Percentiles rank a stretch among this genome's conserved stretches.
Conservation (phyloP, 768 basidiomycete genomes). For the Suillus sp. region DNA sequence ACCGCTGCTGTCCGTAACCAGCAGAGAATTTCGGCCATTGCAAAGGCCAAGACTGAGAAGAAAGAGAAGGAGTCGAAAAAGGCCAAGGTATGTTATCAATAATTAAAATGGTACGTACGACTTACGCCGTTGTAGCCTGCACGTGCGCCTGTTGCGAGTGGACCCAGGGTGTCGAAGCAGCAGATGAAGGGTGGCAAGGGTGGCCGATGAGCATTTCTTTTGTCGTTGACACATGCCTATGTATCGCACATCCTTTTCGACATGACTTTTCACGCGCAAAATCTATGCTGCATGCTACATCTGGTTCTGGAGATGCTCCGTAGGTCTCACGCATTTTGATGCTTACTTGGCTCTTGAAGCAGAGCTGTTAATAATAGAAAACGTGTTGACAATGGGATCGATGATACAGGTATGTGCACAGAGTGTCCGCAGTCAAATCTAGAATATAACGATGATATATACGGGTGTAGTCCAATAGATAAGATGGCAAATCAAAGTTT, state of each 20-base stretch:
- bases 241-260: slow-evolving; percentile 29
- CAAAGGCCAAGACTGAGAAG: slow-evolving; percentile 96
- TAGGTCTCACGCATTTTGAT: not conserved
- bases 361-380: not conserved
- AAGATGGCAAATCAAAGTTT: slow-evolving; percentile 20
- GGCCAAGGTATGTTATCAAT: slow-evolving; percentile 58
- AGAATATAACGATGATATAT: slow-evolving; percentile 16
- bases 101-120: slow-evolving; percentile 11
- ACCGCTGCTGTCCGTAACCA: slow-evolving; percentile 81
- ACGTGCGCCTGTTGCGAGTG: slow-evolving; percentile 55
- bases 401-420: slow-evolving; percentile 21
- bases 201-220: slow-evolving; percentile 52
- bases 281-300: slow-evolving; percentile 14
- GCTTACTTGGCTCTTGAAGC: not conserved
- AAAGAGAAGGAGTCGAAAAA: slow-evolving; percentile 95
- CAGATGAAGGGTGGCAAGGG: slow-evolving; percentile 92
- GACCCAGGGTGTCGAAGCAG: slow-evolving; percentile 91
- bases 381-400: not conserved
- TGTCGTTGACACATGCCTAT: slow-evolving; percentile 13
- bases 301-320: not conserved
- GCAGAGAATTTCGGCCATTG: slow-evolving; percentile 81
- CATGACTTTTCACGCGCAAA: slow-evolving; percentile 21
- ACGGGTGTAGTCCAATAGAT: slow-evolving; percentile 14
- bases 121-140: slow-evolving; percentile 47
- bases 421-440: slow-evolving; percentile 15